phyloP scores from a whole-genome alignment of 805 yeast genomes.

The Schizosaccharomyces japonicus region DNA sequence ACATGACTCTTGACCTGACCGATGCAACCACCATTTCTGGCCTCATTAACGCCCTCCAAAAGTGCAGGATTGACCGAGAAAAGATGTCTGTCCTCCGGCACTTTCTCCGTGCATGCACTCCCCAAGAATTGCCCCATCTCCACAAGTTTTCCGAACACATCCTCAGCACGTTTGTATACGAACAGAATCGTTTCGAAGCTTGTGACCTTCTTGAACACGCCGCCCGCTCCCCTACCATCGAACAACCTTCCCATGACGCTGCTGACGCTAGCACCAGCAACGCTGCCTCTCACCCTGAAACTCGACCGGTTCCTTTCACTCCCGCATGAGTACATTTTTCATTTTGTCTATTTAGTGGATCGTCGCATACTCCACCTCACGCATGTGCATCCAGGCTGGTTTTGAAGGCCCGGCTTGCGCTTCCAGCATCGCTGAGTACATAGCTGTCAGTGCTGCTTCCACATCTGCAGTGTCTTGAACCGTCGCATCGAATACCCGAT shows the following conservation, averaged over 20 bases:
- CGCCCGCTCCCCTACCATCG: too few relatives aligned
- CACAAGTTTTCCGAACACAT: not conserved
- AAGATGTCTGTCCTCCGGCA: slow-evolving; percentile 8
- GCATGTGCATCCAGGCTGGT: too few relatives aligned
- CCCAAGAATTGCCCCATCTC: not conserved
- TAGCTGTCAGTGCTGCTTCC: too few relatives aligned
- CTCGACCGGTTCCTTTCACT: too few relatives aligned
- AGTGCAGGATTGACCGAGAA: slow-evolving; percentile 10
- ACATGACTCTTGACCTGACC: slow-evolving; percentile 4
- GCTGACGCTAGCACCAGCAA: too few relatives aligned
- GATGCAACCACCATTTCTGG: slow-evolving; percentile 1
- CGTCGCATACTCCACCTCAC: too few relatives aligned
- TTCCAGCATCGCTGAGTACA: too few relatives aligned
- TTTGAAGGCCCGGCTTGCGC: too few relatives aligned
- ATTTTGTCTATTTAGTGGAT: too few relatives aligned
- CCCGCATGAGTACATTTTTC: too few relatives aligned
- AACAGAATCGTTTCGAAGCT: not conserved
- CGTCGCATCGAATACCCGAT: not conserved
- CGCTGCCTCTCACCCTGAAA: too few relatives aligned
- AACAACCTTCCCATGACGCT: too few relatives aligned
- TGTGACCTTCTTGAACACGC: not conserved
- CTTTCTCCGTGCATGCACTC: slow-evolving; percentile 6
- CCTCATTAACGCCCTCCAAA: slow-evolving; percentile 6
- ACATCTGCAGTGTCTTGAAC: not conserved
- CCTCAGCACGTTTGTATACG: not conserved